Percentiles rank a stretch among this genome's conserved stretches.
Evolutionary conservation across 2,329 filamentous ascomycete genomes (phyloP).

Genomic region (Cytospora schulzeri): DNA sequence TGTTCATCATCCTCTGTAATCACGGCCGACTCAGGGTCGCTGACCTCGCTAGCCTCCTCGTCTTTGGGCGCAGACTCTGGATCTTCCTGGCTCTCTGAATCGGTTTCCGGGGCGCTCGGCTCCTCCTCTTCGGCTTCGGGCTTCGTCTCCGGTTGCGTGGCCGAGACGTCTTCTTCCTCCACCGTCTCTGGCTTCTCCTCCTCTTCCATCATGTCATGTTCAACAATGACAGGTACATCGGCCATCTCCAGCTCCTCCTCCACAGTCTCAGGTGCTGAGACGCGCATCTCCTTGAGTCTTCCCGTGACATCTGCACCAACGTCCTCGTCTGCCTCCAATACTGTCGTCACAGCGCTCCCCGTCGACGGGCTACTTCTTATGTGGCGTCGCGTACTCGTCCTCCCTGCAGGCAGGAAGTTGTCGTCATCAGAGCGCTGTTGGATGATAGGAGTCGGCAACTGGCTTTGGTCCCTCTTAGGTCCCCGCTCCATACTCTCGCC

Average conservation of each 20-base stretch:
- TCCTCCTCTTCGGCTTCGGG: not conserved
- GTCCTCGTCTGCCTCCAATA: constrained; percentile 82
- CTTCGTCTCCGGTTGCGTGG: constrained; percentile 11
- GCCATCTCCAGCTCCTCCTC: constrained; percentile 51
- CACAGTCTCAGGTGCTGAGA: constrained; percentile 52
- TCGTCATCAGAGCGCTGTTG: constrained; percentile 44
- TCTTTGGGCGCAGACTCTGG: constrained; percentile 27
- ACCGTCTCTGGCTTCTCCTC: constrained; percentile 34
- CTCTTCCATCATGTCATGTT: constrained; percentile 34
- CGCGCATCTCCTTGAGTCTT: constrained; percentile 49
- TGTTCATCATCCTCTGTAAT: not conserved
- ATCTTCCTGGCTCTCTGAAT: not conserved
- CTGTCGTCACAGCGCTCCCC: constrained; percentile 76
- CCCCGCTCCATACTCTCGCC: constrained; percentile 26
- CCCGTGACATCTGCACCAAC: constrained; percentile 52
- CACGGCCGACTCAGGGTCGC: constrained; percentile 6
- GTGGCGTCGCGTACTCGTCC: constrained; percentile 79
- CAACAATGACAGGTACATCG: constrained; percentile 45
- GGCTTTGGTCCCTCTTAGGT: constrained; percentile 31
- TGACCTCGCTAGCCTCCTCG: constrained; percentile 23
- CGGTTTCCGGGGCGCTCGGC: not conserved
- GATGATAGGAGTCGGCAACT: constrained; percentile 31
- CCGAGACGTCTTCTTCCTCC: constrained; percentile 17
- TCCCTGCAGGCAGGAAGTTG: constrained; percentile 55
- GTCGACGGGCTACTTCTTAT: constrained; percentile 78